These are phyloP conservation scores for Umbelopsis ramanniana DNA, from an alignment of 192 early-diverging fungal genomes.

Conservation along the genomic window DNA sequence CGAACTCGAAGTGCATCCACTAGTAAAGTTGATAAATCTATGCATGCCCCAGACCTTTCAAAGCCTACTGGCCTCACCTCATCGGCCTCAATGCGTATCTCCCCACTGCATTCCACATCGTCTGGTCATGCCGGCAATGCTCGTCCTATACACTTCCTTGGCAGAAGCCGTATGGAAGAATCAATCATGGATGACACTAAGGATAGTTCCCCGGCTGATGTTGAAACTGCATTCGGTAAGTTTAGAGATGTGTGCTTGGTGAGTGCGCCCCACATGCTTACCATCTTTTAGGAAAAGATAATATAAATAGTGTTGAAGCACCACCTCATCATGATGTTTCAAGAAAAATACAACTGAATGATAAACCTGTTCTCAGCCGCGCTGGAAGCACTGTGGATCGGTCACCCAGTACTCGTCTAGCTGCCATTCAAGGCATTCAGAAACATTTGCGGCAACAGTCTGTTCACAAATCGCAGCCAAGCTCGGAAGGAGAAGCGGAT, in stretches of 20 bases:
- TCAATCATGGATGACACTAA: not conserved
- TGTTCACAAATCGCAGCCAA: not conserved
- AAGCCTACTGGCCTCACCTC: not conserved
- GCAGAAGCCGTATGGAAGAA: not conserved
- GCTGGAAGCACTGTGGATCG: slow-evolving; percentile 14
- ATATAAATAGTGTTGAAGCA: not conserved
- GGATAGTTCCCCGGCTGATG: no score
- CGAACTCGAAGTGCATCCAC: slow-evolving; percentile 13
- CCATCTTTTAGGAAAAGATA: not conserved
- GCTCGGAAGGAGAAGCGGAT: not conserved
- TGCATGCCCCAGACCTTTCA: not conserved
- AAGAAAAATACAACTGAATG: not conserved
- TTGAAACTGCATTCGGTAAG: no score
- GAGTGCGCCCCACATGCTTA: no score
- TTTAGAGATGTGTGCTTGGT: no score
- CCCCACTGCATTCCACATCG: not conserved
- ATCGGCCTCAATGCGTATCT: slow-evolving; percentile 11
- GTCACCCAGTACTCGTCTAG: slow-evolving; percentile 11
- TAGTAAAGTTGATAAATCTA: not conserved
- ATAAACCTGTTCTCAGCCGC: not conserved
- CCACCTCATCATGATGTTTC: not conserved
- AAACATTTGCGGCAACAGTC: not conserved
- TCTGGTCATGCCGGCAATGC: not conserved
- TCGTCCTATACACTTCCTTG: slow-evolving; percentile 16
- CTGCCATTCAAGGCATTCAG: slow-evolving; percentile 8